These are phyloP conservation scores for Prunus yedoensis DNA, from an alignment of 331 rosid genomes.

Conservation along the genomic window DNA sequence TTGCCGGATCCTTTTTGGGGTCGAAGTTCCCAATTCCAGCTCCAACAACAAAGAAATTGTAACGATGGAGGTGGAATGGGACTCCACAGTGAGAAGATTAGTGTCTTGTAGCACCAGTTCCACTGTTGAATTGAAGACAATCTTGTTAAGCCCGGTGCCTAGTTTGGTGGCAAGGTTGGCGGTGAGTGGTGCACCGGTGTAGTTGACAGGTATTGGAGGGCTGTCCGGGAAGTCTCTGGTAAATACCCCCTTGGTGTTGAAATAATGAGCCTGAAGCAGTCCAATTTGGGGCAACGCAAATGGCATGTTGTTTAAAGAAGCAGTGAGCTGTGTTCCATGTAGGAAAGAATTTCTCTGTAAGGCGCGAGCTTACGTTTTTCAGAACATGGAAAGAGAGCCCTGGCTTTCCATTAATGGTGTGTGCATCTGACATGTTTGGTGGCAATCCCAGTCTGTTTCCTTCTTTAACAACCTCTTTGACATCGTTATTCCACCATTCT, in stretches of 20 bases:
- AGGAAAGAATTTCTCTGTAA: neutral
- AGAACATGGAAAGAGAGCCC: slow-evolving; percentile 39
- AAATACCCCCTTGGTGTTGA: slow-evolving; percentile 32
- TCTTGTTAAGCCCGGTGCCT: slow-evolving; percentile 51
- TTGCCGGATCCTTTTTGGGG: slow-evolving; percentile 40
- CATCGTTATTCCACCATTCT: slow-evolving; percentile 38
- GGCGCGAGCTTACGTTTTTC: slow-evolving; percentile 24
- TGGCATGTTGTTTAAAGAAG: slow-evolving; percentile 55
- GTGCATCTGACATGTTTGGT: slow-evolving; percentile 35
- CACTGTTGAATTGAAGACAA: slow-evolving; percentile 49
- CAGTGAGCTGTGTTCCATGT: slow-evolving; percentile 56
- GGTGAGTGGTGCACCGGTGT: slow-evolving; percentile 39
- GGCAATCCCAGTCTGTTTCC: slow-evolving; percentile 35
- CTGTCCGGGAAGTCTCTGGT: slow-evolving; percentile 50
- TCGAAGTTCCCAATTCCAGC: slow-evolving; percentile 58
- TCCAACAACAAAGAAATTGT: slow-evolving; percentile 61
- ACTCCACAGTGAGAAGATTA: slow-evolving; percentile 55
- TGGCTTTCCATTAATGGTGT: slow-evolving; percentile 42
- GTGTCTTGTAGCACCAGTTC: slow-evolving; percentile 70
- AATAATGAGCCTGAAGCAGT: slow-evolving; percentile 66
- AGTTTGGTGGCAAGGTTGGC: slow-evolving; percentile 39
- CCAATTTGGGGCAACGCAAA: slow-evolving; percentile 59
- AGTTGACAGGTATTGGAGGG: slow-evolving; percentile 52
- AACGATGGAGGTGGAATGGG: slow-evolving; percentile 69
- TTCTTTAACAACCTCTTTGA: slow-evolving; percentile 27